Percentiles rank a stretch among this genome's conserved stretches.
Evolutionary conservation across 805 yeast genomes (phyloP).

Genomic region (Hanseniaspora lindneri): DNA sequence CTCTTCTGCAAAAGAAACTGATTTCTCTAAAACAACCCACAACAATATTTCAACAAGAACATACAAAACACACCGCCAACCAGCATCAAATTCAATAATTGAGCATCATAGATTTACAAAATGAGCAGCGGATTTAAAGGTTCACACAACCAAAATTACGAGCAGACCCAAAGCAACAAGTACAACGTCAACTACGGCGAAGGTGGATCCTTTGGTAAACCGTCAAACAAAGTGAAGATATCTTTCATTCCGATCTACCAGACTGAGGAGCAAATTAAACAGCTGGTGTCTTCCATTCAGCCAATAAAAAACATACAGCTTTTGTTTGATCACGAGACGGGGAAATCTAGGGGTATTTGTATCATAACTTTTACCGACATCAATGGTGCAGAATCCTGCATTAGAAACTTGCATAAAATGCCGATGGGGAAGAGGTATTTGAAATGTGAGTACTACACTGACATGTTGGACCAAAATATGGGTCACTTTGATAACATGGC

Average conservation of each 20-base stretch:
- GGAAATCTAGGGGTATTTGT: conserved; percentile 83
- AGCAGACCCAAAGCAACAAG: conserved; percentile 19
- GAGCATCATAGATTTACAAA: too few species aligned
- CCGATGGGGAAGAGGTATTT: conserved; percentile 58
- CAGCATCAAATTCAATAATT: too few species aligned
- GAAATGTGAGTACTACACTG: conserved; percentile 63
- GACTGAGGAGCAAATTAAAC: conserved; percentile 85
- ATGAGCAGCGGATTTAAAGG: too few species aligned
- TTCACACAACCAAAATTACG: conserved; percentile 1
- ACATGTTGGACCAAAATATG: conserved; percentile 24
- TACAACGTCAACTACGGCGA: conserved; percentile 20
- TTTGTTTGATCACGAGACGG: conserved; percentile 78
- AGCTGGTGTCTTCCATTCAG: conserved; percentile 76
- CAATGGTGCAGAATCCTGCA: conserved; percentile 84
- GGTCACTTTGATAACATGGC: conserved; percentile 16
- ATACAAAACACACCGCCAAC: too few species aligned
- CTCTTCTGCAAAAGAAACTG: too few species aligned
- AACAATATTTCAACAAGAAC: too few species aligned
- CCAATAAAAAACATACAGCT: conserved; percentile 68
- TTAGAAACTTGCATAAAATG: conserved; percentile 72
- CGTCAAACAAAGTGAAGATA: conserved; percentile 47
- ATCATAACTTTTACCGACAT: conserved; percentile 71
- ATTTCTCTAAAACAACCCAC: too few species aligned
- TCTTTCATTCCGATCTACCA: conserved; percentile 88
- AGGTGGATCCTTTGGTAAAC: conserved; percentile 18